These are phyloP conservation scores for Dalechampia spathulata DNA, from an alignment of 441 rosid genomes.

Conservation along the genomic window DNA sequence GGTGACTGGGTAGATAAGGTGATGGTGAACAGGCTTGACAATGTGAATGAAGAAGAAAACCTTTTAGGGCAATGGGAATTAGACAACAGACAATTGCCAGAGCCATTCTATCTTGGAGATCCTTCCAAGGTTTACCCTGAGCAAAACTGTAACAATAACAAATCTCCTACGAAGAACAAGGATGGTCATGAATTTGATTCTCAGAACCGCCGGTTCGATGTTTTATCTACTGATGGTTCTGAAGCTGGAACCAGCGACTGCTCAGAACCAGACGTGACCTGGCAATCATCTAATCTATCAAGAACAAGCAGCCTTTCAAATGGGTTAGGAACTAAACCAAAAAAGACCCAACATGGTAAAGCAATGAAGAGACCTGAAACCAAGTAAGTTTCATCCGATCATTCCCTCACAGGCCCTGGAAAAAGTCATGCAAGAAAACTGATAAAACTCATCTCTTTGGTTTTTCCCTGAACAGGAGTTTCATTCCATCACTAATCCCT, in stretches of 20 bases:
- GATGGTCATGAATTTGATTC: conserved; percentile 42
- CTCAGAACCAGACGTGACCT: conserved; percentile 79
- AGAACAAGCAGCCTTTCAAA: conserved; percentile 34
- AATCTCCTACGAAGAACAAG: conserved; percentile 25
- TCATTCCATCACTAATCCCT: conserved; percentile 71
- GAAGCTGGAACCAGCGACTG: conserved; percentile 88
- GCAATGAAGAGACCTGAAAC: conserved; percentile 39
- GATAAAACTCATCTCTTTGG: too few species aligned
- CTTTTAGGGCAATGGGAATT: conserved; percentile 27
- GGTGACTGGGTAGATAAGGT: conserved; percentile 60
- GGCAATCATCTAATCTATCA: conserved; percentile 66
- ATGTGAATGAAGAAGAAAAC: conserved; percentile 22
- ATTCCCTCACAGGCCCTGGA: too few species aligned
- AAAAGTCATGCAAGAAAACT: too few species aligned
- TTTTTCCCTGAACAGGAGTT: conserved; percentile 63
- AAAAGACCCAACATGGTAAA: conserved; percentile 39
- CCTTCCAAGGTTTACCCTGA: conserved; percentile 36
- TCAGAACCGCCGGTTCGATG: conserved; percentile 31
- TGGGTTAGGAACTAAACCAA: conserved; percentile 32
- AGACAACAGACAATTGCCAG: conserved; percentile 29
- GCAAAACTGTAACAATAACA: conserved; percentile 14
- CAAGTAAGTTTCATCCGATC: conserved; percentile 50
- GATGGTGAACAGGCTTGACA: conserved; percentile 40
- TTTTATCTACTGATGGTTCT: conserved; percentile 35
- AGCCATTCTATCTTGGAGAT: conserved; percentile 30